phyloP scores from a whole-genome alignment of 352 stramenopile species.

The Globisporangium cystogenes region DNA sequence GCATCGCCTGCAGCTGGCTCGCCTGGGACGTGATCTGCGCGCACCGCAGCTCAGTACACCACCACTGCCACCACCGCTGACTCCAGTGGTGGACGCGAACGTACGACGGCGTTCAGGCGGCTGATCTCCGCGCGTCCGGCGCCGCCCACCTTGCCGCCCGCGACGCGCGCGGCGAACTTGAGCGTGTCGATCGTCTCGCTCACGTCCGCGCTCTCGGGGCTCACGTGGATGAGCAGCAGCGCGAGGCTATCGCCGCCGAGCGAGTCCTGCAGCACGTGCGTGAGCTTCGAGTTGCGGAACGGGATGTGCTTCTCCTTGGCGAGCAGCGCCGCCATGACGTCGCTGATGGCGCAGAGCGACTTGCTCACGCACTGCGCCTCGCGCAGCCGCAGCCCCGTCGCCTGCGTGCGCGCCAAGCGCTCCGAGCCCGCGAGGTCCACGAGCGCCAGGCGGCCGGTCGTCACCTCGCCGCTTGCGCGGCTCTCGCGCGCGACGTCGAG shows the following conservation, averaged over 20 bases:
- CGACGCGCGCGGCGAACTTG: conserved; percentile 68
- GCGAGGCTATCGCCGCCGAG: conserved; percentile 39
- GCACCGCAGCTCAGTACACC: background rate
- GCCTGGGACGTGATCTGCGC: conserved; percentile 52
- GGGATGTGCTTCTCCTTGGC: conserved; percentile 81
- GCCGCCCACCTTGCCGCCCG: conserved; percentile 30
- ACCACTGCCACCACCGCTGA: too few relatives aligned
- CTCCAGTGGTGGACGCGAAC: conserved; percentile 5
- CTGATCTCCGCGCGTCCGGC: conserved; percentile 55
- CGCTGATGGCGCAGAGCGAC: conserved; percentile 63
- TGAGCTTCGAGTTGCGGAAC: conserved; percentile 85
- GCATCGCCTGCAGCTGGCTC: conserved; percentile 53
- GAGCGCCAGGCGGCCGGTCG: conserved; percentile 49
- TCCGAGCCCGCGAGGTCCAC: conserved; percentile 81
- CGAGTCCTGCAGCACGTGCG: conserved; percentile 76
- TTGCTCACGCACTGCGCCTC: conserved; percentile 83
- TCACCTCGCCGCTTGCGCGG: conserved; percentile 28
- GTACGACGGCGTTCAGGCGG: conserved; percentile 56
- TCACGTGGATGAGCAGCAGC: conserved; percentile 67
- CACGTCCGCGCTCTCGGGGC: conserved; percentile 34
- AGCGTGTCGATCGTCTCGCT: conserved; percentile 74
- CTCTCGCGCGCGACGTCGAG: conserved; percentile 52
- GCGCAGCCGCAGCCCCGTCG: conserved; percentile 24
- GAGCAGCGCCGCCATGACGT: conserved; percentile 62
- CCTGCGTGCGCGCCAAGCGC: conserved; percentile 48